These are phyloP conservation scores for Cylindricascospora bacillispora DNA, from an alignment of 1,139 yeast species.

Conservation along the genomic window DNA sequence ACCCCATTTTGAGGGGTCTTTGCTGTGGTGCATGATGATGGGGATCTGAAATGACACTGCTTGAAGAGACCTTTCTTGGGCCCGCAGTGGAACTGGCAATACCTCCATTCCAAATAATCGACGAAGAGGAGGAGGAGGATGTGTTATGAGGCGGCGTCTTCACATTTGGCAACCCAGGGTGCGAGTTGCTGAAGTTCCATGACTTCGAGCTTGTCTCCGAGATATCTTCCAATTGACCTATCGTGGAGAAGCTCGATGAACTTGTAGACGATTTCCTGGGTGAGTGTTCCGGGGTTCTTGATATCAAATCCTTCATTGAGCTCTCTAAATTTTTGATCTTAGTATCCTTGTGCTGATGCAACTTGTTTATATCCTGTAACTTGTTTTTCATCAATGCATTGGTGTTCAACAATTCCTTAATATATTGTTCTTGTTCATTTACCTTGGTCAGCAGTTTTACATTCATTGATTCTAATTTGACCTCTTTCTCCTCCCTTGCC, in stretches of 20 bases:
- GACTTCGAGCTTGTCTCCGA: neutral
- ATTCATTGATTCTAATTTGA: slow-evolving; percentile 13
- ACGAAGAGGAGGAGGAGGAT: neutral
- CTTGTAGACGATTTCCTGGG: slow-evolving; percentile 6
- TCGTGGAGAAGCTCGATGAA: slow-evolving; percentile 4
- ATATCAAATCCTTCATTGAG: slow-evolving; percentile 3
- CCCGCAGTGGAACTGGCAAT: no score
- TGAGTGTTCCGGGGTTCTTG: slow-evolving; percentile 1
- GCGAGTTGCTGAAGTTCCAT: neutral
- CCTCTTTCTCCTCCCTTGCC: slow-evolving; percentile 4
- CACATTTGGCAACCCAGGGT: neutral
- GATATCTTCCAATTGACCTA: slow-evolving; percentile 5
- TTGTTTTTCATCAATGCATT: slow-evolving; percentile 11
- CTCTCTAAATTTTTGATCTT: slow-evolving; percentile 9
- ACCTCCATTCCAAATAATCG: slow-evolving; percentile 1
- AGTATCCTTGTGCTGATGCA: slow-evolving; percentile 9
- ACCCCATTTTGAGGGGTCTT: slow-evolving; percentile 11
- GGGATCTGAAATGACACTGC: slow-evolving; percentile 6
- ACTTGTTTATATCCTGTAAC: slow-evolving; percentile 7
- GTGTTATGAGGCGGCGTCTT: neutral
- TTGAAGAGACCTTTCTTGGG: slow-evolving; percentile 9
- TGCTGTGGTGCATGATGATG: slow-evolving; percentile 10
- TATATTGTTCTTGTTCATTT: slow-evolving; percentile 10
- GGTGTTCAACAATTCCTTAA: slow-evolving; percentile 8
- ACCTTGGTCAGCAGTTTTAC: slow-evolving; percentile 12